A percentile compares a stretch with the other conserved stretches of the same genome.
Evolutionary conservation across 352 stramenopile genomes (phyloP).

Genomic region (Globisporangium camurandrum): DNA sequence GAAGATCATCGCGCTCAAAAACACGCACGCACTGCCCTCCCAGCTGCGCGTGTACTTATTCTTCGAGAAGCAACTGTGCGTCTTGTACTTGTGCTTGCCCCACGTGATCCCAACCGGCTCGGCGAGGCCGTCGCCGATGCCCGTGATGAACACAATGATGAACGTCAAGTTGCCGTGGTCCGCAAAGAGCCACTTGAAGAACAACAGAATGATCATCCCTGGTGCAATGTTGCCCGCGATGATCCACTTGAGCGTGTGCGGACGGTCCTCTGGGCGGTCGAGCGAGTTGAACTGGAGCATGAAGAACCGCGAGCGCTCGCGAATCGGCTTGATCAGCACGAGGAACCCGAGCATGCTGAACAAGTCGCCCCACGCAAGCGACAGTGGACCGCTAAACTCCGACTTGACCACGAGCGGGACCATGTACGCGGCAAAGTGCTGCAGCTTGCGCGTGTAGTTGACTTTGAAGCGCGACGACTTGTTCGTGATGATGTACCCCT

Average conservation of each 20-base stretch:
- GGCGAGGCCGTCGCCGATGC: slow-evolving; percentile 67
- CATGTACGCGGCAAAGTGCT: slow-evolving; percentile 80
- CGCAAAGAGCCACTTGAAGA: slow-evolving; percentile 82
- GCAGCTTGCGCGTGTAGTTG: slow-evolving; percentile 85
- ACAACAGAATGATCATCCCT: slow-evolving; percentile 69
- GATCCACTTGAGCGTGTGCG: slow-evolving; percentile 84
- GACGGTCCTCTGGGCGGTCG: slow-evolving; percentile 74
- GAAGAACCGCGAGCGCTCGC: slow-evolving; percentile 74
- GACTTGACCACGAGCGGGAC: slow-evolving; percentile 72
- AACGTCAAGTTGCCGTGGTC: slow-evolving; percentile 52
- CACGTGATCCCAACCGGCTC: slow-evolving; percentile 75
- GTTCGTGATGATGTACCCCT: slow-evolving; percentile 84
- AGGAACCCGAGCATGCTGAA: slow-evolving; percentile 77
- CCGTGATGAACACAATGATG: slow-evolving; percentile 78
- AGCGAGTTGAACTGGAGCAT: slow-evolving; percentile 88
- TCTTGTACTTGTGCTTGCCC: slow-evolving; percentile 85
- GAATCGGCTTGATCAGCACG: slow-evolving; percentile 78
- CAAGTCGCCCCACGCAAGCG: slow-evolving; percentile 78
- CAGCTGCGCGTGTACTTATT: slow-evolving; percentile 83
- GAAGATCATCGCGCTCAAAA: slow-evolving; percentile 67
- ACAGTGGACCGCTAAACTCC: slow-evolving; percentile 45
- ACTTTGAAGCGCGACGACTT: slow-evolving; percentile 82
- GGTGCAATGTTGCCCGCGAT: slow-evolving; percentile 62
- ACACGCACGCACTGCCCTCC: slow-evolving; percentile 75
- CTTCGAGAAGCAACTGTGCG: slow-evolving; percentile 68